Base-by-base conservation (phyloP, 2,329 filamentous ascomycete species). In the Kalaharituber pfeilii region DNA sequence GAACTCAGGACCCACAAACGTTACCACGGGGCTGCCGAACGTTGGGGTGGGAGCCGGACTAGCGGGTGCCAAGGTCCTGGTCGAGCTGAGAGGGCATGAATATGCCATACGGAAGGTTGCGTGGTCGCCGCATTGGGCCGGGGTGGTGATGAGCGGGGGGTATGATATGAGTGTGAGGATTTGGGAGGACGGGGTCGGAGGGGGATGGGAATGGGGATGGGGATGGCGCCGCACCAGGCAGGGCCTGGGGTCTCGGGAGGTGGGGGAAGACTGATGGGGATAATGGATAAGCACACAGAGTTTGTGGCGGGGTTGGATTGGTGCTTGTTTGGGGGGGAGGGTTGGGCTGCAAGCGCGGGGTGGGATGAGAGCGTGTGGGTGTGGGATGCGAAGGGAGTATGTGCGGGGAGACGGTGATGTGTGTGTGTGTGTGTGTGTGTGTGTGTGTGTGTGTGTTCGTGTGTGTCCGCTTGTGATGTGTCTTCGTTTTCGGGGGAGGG, bases 81-180 rank as follows among this genome's bases (percentile, higher is more conserved):
- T 82, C 5, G 69, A 88, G 3, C 75, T 98, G 67, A 72, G 79
- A 9, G 91, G 91, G 11, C 91, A 98, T 67, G 81, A 91, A 50
- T 98, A 95, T 67, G 91, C 91, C 2, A 81, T 96, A 25, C 75
- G 88, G 49, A 80, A 84, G 60, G 65, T 98, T 3, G 78, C 85
- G 5, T 98, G 91, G 89, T 93, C 85, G 64, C 91, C 91, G 8
- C 91, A 98, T 71, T 76, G 91, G n/a, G 80, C 81, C 55, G 86
- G 96, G 66, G 77, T 94, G 8, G 69, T 98, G 42, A 75, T 94
- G 42, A 91, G 81, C 62, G 89, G 85, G 1, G 91, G 87, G 66
- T 98, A 98, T 68, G 91, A 98, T 69, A 98, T 98, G 91, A 94
- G 86, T 5, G 93, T 91, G 62, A 78, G 91, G 28, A 74, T 95